Evolutionary conservation across 2,329 filamentous ascomycete species (phyloP).

Genomic region (Sclerotinia glacialis): DNA sequence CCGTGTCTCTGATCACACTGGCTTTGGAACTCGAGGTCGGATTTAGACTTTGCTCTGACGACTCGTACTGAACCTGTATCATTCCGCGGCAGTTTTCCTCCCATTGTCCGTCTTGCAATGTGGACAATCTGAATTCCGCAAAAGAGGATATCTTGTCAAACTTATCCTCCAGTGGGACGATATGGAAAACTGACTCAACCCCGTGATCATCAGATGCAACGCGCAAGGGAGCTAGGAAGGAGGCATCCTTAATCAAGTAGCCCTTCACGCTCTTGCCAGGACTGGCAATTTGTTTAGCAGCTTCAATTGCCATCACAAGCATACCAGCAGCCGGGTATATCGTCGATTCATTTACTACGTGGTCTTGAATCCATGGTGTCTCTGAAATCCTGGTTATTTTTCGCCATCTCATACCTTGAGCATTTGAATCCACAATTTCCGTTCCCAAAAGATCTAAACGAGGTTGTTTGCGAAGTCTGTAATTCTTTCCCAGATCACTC

Average conservation of each 20-base stretch:
- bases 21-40: neutral
- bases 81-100: neutral
- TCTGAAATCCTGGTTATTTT: constrained; percentile 33
- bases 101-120: neutral
- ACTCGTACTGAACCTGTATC: neutral
- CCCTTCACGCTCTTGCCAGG: neutral
- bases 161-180: neutral
- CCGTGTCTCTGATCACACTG: neutral
- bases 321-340: constrained; percentile 39
- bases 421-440: constrained; percentile 25
- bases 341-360: constrained; percentile 19
- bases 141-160: neutral
- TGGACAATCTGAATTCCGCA: neutral
- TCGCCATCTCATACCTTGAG: constrained; percentile 35
- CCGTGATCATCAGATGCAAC: neutral
- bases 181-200: neutral
- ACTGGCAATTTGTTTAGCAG: constrained; percentile 23
- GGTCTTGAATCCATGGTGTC: constrained; percentile 32
- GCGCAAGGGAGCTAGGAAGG: neutral
- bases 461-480: constrained; percentile 46
- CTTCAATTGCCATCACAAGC: constrained; percentile 39
- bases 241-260: neutral
- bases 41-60: neutral
- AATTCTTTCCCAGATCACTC: constrained; percentile 46
- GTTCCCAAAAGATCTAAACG: constrained; percentile 41